Evolutionary conservation across 768 basidiomycete genomes (phyloP).

Genomic region (Tubosaeta brunneosetosa): DNA sequence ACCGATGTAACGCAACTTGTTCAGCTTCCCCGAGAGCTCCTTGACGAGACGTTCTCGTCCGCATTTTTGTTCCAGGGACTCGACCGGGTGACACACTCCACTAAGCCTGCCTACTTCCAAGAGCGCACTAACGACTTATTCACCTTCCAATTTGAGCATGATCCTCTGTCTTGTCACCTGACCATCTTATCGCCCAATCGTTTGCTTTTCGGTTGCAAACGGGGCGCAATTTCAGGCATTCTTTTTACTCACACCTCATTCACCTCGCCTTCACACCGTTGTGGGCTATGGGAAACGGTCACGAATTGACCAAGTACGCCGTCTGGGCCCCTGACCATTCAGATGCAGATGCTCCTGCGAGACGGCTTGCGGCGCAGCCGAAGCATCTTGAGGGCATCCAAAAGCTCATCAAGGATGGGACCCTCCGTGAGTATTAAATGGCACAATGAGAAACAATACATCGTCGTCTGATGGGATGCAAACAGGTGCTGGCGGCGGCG

Average conservation of each 20-base stretch:
- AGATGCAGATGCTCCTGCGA: not conserved
- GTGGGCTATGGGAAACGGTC: not conserved
- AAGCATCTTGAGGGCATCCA: not conserved
- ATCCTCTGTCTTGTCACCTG: not conserved
- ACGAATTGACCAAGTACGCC: not conserved
- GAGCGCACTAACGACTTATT: not conserved
- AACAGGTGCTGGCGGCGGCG: constrained; percentile 53
- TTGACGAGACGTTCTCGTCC: not conserved
- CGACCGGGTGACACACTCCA: not conserved
- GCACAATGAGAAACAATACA: not conserved
- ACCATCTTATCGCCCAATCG: not conserved
- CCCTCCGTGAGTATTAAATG: not conserved
- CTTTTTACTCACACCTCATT: not conserved
- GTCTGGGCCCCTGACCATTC: not conserved
- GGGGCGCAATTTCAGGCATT: not conserved
- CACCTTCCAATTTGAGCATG: not conserved
- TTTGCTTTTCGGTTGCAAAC: not conserved
- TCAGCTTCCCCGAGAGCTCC: not conserved
- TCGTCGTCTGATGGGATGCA: not conserved
- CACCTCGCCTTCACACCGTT: not conserved
- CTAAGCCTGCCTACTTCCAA: not conserved
- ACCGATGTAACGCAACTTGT: not conserved
- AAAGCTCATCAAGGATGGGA: not conserved
- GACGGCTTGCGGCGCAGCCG: not conserved
- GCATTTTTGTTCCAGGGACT: not conserved